Conservation (phyloP, 805 yeast species). For the Ogataea trehaloabstinens region DNA sequence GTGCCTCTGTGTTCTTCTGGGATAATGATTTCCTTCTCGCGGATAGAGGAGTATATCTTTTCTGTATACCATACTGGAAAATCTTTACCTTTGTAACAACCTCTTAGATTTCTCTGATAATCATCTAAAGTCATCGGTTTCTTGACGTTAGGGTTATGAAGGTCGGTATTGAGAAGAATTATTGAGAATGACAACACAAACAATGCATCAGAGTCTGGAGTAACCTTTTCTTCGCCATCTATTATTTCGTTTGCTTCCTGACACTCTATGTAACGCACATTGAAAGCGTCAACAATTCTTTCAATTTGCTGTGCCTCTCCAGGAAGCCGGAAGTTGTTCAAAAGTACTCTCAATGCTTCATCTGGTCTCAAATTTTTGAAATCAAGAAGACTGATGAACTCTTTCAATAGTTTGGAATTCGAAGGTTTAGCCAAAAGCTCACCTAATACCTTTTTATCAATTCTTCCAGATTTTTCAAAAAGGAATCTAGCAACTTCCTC, state of each 20-base stretch:
- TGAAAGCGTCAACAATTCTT: slow-evolving; percentile 82
- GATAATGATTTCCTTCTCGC: slow-evolving; percentile 88
- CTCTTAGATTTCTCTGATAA: slow-evolving; percentile 75
- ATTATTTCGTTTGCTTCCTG: slow-evolving; percentile 20
- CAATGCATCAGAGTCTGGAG: slow-evolving; percentile 82
- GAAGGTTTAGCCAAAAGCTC: slow-evolving; percentile 78
- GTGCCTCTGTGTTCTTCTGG: slow-evolving; percentile 97
- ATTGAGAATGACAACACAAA: slow-evolving; percentile 88
- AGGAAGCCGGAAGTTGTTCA: slow-evolving; percentile 85
- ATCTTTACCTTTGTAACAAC: slow-evolving; percentile 71
- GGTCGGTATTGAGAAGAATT: slow-evolving; percentile 91
- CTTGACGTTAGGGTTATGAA: slow-evolving; percentile 89
- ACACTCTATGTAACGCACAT: slow-evolving; percentile 71
- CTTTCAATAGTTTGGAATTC: slow-evolving; percentile 55
- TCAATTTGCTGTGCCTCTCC: slow-evolving; percentile 98
- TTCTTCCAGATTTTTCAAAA: slow-evolving; percentile 71
- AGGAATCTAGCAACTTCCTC: slow-evolving; percentile 73
- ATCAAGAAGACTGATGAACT: slow-evolving; percentile 70
- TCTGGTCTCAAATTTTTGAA: slow-evolving; percentile 81
- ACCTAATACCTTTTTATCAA: slow-evolving; percentile 87
- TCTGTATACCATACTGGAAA: slow-evolving; percentile 85
- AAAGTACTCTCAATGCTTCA: slow-evolving; percentile 81
- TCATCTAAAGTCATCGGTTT: slow-evolving; percentile 86
- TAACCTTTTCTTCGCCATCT: slow-evolving; percentile 45
- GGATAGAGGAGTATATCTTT: slow-evolving; percentile 75